These are phyloP conservation scores for Lasiodiplodia sp. DNA, from an alignment of 2,329 filamentous ascomycete genomes.

Conservation along the genomic window DNA sequence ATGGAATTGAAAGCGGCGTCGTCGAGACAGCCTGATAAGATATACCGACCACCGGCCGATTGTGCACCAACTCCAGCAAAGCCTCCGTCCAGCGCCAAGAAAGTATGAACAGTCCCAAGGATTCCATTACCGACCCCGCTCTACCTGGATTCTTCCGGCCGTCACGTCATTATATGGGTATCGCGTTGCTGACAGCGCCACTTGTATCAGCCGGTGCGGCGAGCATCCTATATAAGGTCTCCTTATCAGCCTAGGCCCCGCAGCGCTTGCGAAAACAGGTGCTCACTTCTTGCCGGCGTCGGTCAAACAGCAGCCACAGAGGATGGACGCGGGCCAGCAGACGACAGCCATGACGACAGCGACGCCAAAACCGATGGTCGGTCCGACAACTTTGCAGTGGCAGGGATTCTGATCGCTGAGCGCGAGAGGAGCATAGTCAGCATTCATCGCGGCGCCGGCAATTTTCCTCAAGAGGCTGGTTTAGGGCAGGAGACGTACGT, in stretches of 20 bases:
- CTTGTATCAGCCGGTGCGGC: constrained; percentile 61
- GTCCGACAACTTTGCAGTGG: constrained; percentile 64
- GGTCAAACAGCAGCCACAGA: constrained; percentile 65
- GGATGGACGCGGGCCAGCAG: constrained; percentile 62
- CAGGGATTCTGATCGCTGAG: constrained; percentile 64
- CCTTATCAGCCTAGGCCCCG: neutral
- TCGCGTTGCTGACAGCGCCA: constrained; percentile 57
- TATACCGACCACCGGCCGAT: constrained; percentile 18
- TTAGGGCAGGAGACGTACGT: constrained; percentile 38
- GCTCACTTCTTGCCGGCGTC: constrained; percentile 62
- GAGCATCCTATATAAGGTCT: constrained; percentile 52
- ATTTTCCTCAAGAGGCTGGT: constrained; percentile 1
- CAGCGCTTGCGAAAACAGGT: constrained; percentile 33
- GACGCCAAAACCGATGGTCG: constrained; percentile 59
- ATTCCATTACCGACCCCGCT: constrained; percentile 21
- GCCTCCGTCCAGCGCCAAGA: constrained; percentile 10
- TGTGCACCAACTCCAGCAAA: constrained; percentile 6
- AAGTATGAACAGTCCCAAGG: constrained; percentile 2
- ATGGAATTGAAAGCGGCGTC: constrained; percentile 12
- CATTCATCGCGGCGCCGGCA: neutral
- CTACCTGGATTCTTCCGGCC: constrained; percentile 22
- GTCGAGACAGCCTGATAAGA: constrained; percentile 22
- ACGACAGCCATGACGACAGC: constrained; percentile 60
- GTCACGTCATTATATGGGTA: constrained; percentile 50
- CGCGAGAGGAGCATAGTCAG: neutral